A percentile compares a stretch with the other conserved stretches of the same genome.
phyloP scores from a whole-genome alignment of 2,329 filamentous ascomycete species.

The Xenosphaeropsis pyriputrescens region DNA sequence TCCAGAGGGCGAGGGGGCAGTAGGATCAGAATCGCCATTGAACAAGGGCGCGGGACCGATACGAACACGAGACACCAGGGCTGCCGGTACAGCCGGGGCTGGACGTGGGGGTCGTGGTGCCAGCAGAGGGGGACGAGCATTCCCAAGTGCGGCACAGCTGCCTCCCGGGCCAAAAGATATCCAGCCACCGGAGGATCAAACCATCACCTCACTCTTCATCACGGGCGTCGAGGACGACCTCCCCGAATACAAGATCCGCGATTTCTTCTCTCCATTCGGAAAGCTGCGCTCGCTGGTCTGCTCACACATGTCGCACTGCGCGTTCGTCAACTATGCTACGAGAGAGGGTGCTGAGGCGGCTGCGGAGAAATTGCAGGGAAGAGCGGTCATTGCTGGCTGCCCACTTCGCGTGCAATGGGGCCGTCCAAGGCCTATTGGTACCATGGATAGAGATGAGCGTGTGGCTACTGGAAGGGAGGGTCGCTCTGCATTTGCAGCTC shows the following conservation, averaged over 20 bases:
- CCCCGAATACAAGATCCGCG: constrained; percentile 79
- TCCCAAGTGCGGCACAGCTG: constrained; percentile 57
- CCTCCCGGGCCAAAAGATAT: constrained; percentile 78
- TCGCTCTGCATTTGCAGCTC: constrained; percentile 34
- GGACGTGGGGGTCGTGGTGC: constrained; percentile 23
- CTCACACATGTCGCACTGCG: constrained; percentile 93
- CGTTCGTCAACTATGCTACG: constrained; percentile 87
- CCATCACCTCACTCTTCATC: constrained; percentile 85
- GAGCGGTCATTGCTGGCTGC: constrained; percentile 79
- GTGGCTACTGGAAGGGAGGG: constrained; percentile 71
- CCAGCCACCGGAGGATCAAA: constrained; percentile 66
- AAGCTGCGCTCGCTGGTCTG: constrained; percentile 88
- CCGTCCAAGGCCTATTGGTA: constrained; percentile 80
- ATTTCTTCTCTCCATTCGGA: constrained; percentile 80
- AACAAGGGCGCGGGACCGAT: constrained; percentile 59
- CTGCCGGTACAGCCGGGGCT: constrained; percentile 25
- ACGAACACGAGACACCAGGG: constrained; percentile 52
- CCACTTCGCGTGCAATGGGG: constrained; percentile 87
- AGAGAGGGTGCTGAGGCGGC: constrained; percentile 76
- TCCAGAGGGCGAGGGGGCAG: constrained; percentile 26
- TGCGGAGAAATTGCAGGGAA: constrained; percentile 71
- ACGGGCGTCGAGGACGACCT: constrained; percentile 94
- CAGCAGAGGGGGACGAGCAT: constrained; percentile 32
- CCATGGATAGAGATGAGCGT: constrained; percentile 76
- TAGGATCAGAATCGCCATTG: constrained; percentile 22